Conservation (phyloP, 306 rosid species). For the Cotoneaster glaucophyllus region DNA sequence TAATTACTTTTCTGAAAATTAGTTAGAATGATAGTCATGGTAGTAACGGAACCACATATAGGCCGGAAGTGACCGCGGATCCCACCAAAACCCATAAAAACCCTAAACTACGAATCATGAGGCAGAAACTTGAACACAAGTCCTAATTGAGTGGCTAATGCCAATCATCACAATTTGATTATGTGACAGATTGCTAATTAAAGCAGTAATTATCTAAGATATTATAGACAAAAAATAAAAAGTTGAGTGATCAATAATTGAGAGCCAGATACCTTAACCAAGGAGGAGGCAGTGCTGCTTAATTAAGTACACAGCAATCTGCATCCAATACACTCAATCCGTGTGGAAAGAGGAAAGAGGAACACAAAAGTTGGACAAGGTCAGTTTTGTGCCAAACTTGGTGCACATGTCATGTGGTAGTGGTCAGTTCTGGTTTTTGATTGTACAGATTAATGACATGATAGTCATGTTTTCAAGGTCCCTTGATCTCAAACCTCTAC, state of each 20-base stretch:
- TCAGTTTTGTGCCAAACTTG: not conserved
- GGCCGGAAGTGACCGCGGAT: too few relatives aligned
- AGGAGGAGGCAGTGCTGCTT: not conserved
- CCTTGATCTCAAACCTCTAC: not conserved
- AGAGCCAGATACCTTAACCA: not conserved
- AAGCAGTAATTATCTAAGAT: not conserved
- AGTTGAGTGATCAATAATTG: not conserved
- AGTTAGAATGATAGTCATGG: too few relatives aligned
- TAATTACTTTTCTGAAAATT: too few relatives aligned
- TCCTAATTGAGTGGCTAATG: too few relatives aligned
- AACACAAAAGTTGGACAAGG: not conserved
- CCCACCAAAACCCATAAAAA: too few relatives aligned
- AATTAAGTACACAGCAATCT: not conserved
- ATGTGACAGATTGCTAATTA: not conserved
- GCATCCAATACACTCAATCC: not conserved
- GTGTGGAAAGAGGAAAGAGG: not conserved
- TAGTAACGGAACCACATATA: too few relatives aligned
- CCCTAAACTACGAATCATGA: too few relatives aligned
- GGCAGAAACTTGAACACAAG: too few relatives aligned
- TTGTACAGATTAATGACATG: not conserved
- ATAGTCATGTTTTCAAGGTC: not conserved
- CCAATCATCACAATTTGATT: not conserved
- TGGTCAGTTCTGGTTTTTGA: too few relatives aligned
- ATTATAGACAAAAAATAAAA: not conserved
- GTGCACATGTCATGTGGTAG: not conserved